Evolutionary conservation across 192 early-diverging fungal genomes (phyloP).

Genomic region (Linnemannia zychae): DNA sequence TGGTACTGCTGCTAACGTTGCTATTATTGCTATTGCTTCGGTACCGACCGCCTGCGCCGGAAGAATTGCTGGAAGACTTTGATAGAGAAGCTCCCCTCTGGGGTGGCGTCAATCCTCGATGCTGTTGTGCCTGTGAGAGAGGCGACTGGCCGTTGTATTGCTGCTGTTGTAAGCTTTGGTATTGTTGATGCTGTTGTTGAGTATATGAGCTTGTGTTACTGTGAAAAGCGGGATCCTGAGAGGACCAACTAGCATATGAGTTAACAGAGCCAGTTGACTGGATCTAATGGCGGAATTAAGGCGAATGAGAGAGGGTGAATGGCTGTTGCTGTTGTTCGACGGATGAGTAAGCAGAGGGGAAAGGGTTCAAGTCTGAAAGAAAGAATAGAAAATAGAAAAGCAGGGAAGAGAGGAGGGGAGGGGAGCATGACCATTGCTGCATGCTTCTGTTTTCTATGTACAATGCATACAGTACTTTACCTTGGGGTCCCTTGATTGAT

Average conservation of each 20-base stretch:
- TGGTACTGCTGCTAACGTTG: slow-evolving; percentile 8
- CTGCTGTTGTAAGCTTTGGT: neutral
- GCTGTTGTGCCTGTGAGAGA: slow-evolving; percentile 3
- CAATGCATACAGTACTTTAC: slow-evolving; percentile 13
- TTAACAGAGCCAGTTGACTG: slow-evolving; percentile 24
- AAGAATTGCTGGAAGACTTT: neutral
- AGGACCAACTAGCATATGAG: slow-evolving; percentile 44
- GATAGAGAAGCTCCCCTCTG: slow-evolving; percentile 22
- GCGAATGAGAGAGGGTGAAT: neutral
- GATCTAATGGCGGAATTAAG: slow-evolving; percentile 6
- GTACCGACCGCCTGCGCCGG: slow-evolving; percentile 2
- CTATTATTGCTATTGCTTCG: slow-evolving; percentile 35
- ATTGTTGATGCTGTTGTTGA: neutral
- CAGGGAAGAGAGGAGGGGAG: neutral
- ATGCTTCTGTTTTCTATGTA: neutral
- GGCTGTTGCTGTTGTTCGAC: neutral
- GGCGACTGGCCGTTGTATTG: neutral
- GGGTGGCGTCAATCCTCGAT: neutral
- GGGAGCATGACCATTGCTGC: neutral
- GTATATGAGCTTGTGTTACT: slow-evolving; percentile 25
- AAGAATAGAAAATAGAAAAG: neutral
- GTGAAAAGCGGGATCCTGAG: slow-evolving; percentile 30
- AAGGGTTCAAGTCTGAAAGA: neutral
- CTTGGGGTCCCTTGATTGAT: slow-evolving; percentile 25
- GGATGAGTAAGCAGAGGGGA: neutral